phyloP scores from a whole-genome alignment of 2,329 filamentous ascomycete genomes.

The Calonectria pseudoturangicola region DNA sequence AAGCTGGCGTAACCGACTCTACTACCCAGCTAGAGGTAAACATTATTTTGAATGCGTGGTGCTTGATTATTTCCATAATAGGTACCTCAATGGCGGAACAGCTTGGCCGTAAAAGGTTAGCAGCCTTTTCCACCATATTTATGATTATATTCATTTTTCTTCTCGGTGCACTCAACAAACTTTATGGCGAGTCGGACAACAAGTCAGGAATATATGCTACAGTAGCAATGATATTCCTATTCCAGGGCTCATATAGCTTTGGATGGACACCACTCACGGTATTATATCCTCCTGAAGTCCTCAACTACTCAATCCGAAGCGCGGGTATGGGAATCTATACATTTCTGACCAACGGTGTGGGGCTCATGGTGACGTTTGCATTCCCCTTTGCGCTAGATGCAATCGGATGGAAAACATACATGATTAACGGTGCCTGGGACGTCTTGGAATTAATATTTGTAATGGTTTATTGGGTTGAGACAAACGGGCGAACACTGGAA shows the following conservation, averaged over 20 bases:
- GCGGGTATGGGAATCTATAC: conserved; percentile 60
- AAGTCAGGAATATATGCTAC: conserved; percentile 62
- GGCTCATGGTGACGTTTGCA: conserved; percentile 40
- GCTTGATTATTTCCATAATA: conserved; percentile 62
- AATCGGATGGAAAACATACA: conserved; percentile 54
- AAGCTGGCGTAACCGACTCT: conserved; percentile 66
- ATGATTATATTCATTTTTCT: conserved; percentile 68
- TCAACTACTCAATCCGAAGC: conserved; percentile 54
- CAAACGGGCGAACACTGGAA: conserved; percentile 32
- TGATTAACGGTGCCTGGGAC: conserved; percentile 53
- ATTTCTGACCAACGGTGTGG: conserved; percentile 31
- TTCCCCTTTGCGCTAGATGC: conserved; percentile 50
- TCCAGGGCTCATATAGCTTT: conserved; percentile 54
- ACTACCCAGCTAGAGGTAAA: conserved; percentile 67
- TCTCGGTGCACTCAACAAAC: conserved; percentile 69
- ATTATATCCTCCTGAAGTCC: conserved; percentile 56
- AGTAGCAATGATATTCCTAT: conserved; percentile 57
- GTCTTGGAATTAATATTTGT: conserved; percentile 46
- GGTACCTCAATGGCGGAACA: conserved; percentile 65
- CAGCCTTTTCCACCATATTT: conserved; percentile 61
- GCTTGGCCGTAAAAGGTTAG: conserved; percentile 67
- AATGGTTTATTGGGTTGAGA: conserved; percentile 38
- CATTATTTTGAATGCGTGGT: conserved; percentile 71
- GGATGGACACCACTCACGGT: conserved; percentile 54
- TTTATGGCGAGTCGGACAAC: conserved; percentile 54